Evolutionary conservation across 2,329 filamentous ascomycete genomes (phyloP).

Genomic region (Gaeumannomyces sp.): DNA sequence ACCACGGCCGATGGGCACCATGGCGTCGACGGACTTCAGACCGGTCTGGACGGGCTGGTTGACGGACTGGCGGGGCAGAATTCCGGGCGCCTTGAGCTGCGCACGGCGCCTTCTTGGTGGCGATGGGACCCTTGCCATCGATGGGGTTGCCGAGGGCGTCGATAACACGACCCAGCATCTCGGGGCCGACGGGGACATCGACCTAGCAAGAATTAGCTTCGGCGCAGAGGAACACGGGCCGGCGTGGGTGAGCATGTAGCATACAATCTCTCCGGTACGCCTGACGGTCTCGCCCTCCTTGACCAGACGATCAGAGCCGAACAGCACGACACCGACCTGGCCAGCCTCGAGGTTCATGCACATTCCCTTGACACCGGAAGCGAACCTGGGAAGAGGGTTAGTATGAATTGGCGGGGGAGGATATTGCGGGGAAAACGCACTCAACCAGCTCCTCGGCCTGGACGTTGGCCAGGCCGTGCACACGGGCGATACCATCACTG

Average conservation of each 20-base stretch:
- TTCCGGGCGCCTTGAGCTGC: constrained; percentile 98
- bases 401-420: constrained; percentile 13
- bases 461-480: constrained; percentile 99
- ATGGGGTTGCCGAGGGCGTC: constrained; percentile 99
- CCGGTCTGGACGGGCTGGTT: constrained; percentile 98
- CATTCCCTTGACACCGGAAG: constrained; percentile 99
- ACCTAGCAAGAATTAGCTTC: constrained; percentile 53
- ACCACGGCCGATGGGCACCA: constrained; percentile 99
- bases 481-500: constrained; percentile 99
- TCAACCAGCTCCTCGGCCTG: constrained; percentile 99
- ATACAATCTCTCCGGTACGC: constrained; percentile 98
- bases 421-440: constrained; percentile 53
- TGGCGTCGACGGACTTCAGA: constrained; percentile 98
- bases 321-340: constrained; percentile 99
- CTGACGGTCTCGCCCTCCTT: constrained; percentile 99
- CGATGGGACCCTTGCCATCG: constrained; percentile 96
- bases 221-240: neutral
- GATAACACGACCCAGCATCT: constrained; percentile 95
- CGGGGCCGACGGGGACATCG: constrained; percentile 88
- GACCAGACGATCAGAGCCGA: constrained; percentile 99
- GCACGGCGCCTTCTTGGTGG: constrained; percentile 89
- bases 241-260: constrained; percentile 31
- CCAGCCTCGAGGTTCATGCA: constrained; percentile 99
- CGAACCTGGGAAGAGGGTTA: constrained; percentile 61
- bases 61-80: constrained; percentile 94